These are phyloP conservation scores for Colletotrichum brevisporum DNA, from an alignment of 2,329 filamentous ascomycete genomes.

Conservation along the genomic window DNA sequence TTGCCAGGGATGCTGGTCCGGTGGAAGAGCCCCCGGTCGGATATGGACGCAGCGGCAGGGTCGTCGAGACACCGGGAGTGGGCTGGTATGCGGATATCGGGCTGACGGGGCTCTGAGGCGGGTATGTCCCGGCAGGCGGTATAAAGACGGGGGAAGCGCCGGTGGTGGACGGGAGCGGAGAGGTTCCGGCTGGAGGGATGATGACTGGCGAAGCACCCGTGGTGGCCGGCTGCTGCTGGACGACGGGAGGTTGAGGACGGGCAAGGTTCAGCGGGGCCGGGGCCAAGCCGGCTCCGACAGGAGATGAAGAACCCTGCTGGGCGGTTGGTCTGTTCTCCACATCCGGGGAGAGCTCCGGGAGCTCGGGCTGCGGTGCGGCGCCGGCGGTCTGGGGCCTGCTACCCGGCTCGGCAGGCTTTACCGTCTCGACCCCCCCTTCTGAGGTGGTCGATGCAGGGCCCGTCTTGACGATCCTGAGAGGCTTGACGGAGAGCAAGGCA, in stretches of 20 bases:
- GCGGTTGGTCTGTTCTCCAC: neutral
- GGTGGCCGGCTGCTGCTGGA: neutral
- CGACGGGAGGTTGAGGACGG: slow-evolving; percentile 13
- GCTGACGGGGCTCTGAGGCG: slow-evolving; percentile 7
- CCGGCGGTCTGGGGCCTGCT: neutral
- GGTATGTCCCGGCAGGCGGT: slow-evolving; percentile 14
- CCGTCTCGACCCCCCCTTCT: neutral
- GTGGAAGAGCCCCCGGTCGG: slow-evolving; percentile 8
- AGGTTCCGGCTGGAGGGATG: neutral
- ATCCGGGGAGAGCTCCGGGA: neutral
- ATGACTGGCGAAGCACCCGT: neutral
- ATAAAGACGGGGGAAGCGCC: neutral
- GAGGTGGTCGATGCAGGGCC: slow-evolving; percentile 13
- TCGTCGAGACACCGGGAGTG: neutral
- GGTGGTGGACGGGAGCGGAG: neutral
- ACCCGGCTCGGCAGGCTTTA: neutral
- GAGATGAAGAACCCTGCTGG: neutral
- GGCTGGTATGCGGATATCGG: slow-evolving; percentile 3
- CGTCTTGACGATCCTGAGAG: slow-evolving; percentile 37
- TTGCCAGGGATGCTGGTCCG: neutral
- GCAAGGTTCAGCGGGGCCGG: slow-evolving; percentile 31
- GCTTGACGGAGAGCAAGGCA: slow-evolving; percentile 30
- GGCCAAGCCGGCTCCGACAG: slow-evolving; percentile 1
- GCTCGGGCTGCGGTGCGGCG: slow-evolving; percentile 1
- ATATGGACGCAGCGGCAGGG: slow-evolving; percentile 19